A percentile compares a stretch with the other conserved stretches of the same genome.
Evolutionary conservation across 306 rosid species (phyloP).

Genomic region (Vigna mungo): DNA sequence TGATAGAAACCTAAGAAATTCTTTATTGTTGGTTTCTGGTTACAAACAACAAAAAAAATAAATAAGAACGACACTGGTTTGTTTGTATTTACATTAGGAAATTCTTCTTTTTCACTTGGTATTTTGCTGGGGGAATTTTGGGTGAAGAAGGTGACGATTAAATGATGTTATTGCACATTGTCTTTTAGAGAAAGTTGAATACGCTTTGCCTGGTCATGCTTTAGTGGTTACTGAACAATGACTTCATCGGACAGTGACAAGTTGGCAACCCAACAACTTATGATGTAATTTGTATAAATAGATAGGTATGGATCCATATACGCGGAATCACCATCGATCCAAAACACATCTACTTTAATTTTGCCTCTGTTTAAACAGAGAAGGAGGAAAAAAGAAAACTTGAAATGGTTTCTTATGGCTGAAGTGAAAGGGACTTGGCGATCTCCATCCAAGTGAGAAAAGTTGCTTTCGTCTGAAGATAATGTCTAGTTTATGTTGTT

Average conservation of each 20-base stretch:
- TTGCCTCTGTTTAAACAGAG: constrained; percentile 24
- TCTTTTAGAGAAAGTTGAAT: constrained; percentile 18
- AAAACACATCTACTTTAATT: constrained; percentile 5
- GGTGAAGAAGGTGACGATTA: constrained; percentile 36
- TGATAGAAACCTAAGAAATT: background rate
- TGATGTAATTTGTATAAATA: background rate
- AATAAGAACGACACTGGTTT: background rate
- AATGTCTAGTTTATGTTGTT: constrained; percentile 18
- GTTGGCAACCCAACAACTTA: constrained; percentile 39
- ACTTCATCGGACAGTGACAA: constrained; percentile 45
- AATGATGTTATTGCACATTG: constrained; percentile 32
- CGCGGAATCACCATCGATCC: no score
- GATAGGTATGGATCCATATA: background rate
- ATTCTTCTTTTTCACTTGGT: no score
- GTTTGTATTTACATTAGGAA: background rate
- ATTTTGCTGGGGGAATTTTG: background rate
- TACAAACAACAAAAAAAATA: background rate
- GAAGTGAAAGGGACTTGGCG: constrained; percentile 45
- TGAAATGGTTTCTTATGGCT: constrained; percentile 38
- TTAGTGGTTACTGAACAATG: constrained; percentile 36
- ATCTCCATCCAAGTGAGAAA: constrained; percentile 24
- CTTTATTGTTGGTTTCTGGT: background rate
- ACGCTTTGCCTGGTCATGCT: constrained; percentile 15
- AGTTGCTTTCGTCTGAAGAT: constrained; percentile 43
- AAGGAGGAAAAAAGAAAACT: background rate